Evolutionary conservation across 192 early-diverging fungal species (phyloP).

Genomic region (Funneliformis mosseae): DNA sequence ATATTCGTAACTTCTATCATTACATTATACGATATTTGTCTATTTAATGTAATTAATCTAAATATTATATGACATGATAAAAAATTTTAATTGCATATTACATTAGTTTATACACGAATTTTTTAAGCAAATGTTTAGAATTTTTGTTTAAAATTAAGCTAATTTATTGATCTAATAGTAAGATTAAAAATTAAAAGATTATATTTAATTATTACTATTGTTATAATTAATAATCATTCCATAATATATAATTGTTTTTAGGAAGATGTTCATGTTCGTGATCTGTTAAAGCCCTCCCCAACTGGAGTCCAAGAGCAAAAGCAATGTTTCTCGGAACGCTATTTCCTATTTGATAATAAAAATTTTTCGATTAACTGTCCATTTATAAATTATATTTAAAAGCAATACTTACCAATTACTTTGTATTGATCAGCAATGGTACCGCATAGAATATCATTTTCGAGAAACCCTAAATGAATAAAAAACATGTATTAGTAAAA

Average conservation of each 20-base stretch:
- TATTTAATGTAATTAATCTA: too few species aligned
- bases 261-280: neutral
- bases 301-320: conserved; percentile 36
- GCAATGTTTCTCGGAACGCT: conserved; percentile 36
- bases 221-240: neutral
- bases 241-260: neutral
- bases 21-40: too few species aligned
- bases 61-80: too few species aligned
- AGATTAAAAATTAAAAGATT: too few species aligned
- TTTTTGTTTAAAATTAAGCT: too few species aligned
- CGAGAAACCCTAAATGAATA: conserved; percentile 34
- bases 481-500: conserved; percentile 13
- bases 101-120: too few species aligned
- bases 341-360: conserved; percentile 31
- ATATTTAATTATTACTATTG: too few species aligned
- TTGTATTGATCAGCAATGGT: conserved; percentile 29
- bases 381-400: neutral
- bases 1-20: too few species aligned
- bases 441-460: conserved; percentile 36
- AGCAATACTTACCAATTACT: conserved; percentile 22
- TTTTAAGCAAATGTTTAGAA: too few species aligned
- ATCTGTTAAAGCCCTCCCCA: conserved; percentile 10
- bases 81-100: too few species aligned
- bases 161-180: too few species aligned
- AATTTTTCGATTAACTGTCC: too few species aligned